Conservation (phyloP, 768 basidiomycete genomes). For the Mycena alexandri region DNA sequence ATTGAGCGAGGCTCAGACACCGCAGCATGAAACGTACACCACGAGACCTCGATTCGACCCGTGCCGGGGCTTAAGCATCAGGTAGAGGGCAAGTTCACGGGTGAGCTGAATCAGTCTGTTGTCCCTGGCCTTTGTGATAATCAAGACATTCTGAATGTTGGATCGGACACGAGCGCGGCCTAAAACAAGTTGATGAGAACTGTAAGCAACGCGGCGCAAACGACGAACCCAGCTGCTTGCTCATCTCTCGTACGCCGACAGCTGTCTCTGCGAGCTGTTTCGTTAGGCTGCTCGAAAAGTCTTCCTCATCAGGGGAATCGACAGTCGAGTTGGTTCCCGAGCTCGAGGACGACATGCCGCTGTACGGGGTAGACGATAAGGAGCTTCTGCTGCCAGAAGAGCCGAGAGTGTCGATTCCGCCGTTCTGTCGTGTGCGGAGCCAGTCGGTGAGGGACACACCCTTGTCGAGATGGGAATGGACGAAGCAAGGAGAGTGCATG, state of each 20-base stretch:
- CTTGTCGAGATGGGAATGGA: conserved; percentile 92
- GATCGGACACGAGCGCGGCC: conserved; percentile 93
- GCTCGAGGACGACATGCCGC: conserved; percentile 37
- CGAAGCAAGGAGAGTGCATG: conserved; percentile 86
- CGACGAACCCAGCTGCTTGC: conserved; percentile 91
- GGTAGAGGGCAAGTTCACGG: conserved; percentile 91
- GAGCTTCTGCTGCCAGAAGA: conserved; percentile 33
- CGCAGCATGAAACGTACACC: conserved; percentile 66
- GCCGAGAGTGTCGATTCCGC: conserved; percentile 40
- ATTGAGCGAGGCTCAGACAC: conserved; percentile 31
- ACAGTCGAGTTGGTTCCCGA: conserved; percentile 45
- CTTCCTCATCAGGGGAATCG: conserved; percentile 66
- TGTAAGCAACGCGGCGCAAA: conserved; percentile 19
- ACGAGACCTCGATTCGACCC: conserved; percentile 82
- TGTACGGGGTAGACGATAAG: conserved; percentile 32
- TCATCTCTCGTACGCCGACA: conserved; percentile 97
- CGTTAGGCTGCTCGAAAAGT: conserved; percentile 83
- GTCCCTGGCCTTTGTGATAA: conserved; percentile 98
- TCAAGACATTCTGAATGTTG: conserved; percentile 92
- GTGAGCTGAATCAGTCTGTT: conserved; percentile 97
- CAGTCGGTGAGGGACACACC: conserved; percentile 84
- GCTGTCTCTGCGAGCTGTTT: conserved; percentile 97
- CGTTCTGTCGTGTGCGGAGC: conserved; percentile 63
- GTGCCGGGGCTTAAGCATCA: conserved; percentile 88
- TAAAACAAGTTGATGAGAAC: conserved; percentile 48